Percentiles rank a stretch among this genome's conserved stretches.
Conservation (phyloP, 306 rosid species). For the Macrotyloma uniflorum region DNA sequence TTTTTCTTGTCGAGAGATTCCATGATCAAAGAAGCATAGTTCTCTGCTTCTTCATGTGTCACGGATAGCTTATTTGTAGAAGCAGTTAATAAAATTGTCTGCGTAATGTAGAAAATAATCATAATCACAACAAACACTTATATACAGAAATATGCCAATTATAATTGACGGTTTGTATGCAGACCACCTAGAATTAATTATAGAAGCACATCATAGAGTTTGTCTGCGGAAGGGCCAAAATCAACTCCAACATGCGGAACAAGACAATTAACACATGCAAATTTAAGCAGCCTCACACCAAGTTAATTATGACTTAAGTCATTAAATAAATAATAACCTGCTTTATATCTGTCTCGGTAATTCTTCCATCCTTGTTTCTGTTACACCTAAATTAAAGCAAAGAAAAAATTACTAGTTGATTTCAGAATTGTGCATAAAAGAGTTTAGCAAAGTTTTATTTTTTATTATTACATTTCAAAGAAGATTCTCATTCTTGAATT, state of each 20-base stretch:
- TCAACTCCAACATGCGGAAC: slow-evolving; percentile 30
- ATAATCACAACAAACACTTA: slow-evolving; percentile 21
- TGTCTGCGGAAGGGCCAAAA: slow-evolving; percentile 37
- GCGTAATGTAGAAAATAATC: slow-evolving; percentile 31
- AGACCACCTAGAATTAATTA: slow-evolving; percentile 43
- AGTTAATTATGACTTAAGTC: not conserved
- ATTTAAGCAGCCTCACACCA: slow-evolving; percentile 5
- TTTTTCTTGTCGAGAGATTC: slow-evolving; percentile 68
- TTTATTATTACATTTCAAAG: slow-evolving; percentile 69
- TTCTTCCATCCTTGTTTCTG: slow-evolving; percentile 76
- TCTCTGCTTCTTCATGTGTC: slow-evolving; percentile 80
- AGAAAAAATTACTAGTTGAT: not conserved
- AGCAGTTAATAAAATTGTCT: slow-evolving; percentile 70
- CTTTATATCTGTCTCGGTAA: slow-evolving; percentile 62
- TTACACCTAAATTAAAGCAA: slow-evolving; percentile 58
- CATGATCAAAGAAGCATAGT: slow-evolving; percentile 71
- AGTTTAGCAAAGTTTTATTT: not conserved
- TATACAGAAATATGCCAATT: slow-evolving; percentile 9
- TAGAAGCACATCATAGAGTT: slow-evolving; percentile 43
- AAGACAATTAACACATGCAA: slow-evolving; percentile 34
- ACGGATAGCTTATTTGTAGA: slow-evolving; percentile 68
- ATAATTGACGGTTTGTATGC: not conserved
- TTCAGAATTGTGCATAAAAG: not conserved
- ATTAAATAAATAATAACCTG: slow-evolving; percentile 53
- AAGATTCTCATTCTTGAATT: slow-evolving; percentile 64